A percentile compares a stretch with the other conserved stretches of the same genome.
These are phyloP conservation scores for Albugo candida DNA, from an alignment of 352 stramenopile genomes.

Conservation along the genomic window DNA sequence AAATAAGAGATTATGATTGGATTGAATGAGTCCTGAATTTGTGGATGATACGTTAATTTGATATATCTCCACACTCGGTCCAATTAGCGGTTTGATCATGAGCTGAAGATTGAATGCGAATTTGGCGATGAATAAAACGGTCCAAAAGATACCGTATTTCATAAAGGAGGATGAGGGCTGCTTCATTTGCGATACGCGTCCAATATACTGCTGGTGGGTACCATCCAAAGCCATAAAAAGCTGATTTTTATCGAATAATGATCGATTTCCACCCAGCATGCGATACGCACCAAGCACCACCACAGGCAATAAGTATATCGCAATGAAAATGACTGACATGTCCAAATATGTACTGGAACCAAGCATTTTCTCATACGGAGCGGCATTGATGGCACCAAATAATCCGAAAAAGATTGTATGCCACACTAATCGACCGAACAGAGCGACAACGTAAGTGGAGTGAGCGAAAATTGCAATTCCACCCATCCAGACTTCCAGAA, in stretches of 20 bases:
- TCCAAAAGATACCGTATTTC: constrained; percentile 48
- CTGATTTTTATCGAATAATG: constrained; percentile 9
- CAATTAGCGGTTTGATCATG: constrained; percentile 69
- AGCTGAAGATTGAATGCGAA: constrained; percentile 63
- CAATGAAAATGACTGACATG: constrained; percentile 22
- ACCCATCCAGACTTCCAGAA: constrained; percentile 59
- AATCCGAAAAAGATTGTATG: constrained; percentile 50
- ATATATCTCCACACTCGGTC: constrained; percentile 56
- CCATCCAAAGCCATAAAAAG: constrained; percentile 44
- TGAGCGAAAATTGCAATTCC: constrained; percentile 46
- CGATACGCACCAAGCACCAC: constrained; percentile 21
- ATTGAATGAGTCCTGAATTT: constrained; percentile 28
- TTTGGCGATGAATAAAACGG: constrained; percentile 51
- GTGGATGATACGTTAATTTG: constrained; percentile 18
- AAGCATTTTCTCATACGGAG: background rate
- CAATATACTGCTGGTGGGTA: constrained; percentile 55
- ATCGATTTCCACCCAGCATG: constrained; percentile 12
- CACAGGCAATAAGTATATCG: constrained; percentile 44
- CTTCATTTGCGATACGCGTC: constrained; percentile 24
- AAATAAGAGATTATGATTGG: constrained; percentile 63
- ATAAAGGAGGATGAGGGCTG: constrained; percentile 41
- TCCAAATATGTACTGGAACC: too few species aligned
- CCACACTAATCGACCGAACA: constrained; percentile 52
- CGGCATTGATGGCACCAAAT: constrained; percentile 15
- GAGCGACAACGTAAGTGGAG: constrained; percentile 27